Conservation (phyloP, 2,329 filamentous ascomycete genomes). For the Pseudogymnoascus sp. region DNA sequence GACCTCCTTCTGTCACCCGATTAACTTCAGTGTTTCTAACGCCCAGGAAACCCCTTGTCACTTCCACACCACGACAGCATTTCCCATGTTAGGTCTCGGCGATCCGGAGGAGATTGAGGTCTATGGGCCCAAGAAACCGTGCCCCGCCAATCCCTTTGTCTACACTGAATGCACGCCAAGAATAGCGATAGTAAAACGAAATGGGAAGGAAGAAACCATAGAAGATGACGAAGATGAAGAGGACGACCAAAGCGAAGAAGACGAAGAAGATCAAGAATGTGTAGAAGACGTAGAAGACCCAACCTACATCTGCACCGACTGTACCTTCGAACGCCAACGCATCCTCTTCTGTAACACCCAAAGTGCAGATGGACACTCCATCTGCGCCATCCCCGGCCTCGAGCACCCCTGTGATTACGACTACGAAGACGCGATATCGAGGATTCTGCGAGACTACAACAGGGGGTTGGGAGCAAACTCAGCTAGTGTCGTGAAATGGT, state of each 20-base stretch:
- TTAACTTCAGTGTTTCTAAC: constrained; percentile 7
- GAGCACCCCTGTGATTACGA: constrained; percentile 13
- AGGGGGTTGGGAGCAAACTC: constrained; percentile 8
- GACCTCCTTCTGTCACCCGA: constrained; percentile 23
- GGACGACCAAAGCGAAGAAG: not conserved
- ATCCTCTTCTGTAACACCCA: constrained; percentile 18
- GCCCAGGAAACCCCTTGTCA: constrained; percentile 14
- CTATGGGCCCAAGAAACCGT: not conserved
- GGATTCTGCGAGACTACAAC: not conserved
- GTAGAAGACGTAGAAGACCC: constrained; percentile 8
- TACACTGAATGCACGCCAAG: not conserved
- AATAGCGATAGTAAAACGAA: not conserved
- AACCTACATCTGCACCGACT: constrained; percentile 22
- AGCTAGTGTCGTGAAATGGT: constrained; percentile 17
- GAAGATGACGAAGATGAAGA: not conserved
- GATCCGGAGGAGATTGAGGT: not conserved
- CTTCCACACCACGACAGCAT: constrained; percentile 21
- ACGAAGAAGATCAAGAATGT: not conserved
- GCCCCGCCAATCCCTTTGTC: not conserved
- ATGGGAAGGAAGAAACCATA: not conserved
- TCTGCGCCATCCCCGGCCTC: constrained; percentile 10
- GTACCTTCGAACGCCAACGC: constrained; percentile 17
- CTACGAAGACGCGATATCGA: constrained; percentile 6
- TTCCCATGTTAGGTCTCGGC: constrained; percentile 20
- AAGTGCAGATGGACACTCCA: not conserved